These are phyloP conservation scores for Yarrowia sp. DNA, from an alignment of 805 yeast genomes.

Conservation along the genomic window DNA sequence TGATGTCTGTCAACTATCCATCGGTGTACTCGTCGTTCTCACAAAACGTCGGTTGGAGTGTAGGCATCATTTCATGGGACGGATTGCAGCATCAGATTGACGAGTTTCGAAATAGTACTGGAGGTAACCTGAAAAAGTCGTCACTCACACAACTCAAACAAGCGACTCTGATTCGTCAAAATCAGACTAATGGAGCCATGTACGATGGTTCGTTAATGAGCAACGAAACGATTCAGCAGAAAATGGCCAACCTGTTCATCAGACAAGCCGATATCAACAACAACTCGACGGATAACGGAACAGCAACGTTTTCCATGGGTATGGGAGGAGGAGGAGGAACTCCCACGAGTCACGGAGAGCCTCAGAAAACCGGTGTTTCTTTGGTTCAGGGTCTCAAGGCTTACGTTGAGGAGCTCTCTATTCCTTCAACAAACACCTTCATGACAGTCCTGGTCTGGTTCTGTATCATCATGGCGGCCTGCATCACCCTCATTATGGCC, in stretches of 20 bases:
- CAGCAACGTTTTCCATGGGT: constrained; percentile 26
- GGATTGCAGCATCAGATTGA: constrained; percentile 38
- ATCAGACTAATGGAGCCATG: constrained; percentile 28
- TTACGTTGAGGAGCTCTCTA: constrained; percentile 35
- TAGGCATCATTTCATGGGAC: constrained; percentile 37
- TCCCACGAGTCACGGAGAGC: constrained; percentile 27
- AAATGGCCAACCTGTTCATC: constrained; percentile 28
- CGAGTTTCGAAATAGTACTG: constrained; percentile 35
- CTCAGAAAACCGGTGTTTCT: constrained; percentile 9
- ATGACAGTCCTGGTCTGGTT: constrained; percentile 39
- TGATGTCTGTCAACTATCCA: constrained; percentile 39
- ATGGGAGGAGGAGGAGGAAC: constrained; percentile 18
- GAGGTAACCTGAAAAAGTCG: constrained; percentile 36
- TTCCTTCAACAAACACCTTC: constrained; percentile 39
- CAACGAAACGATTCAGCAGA: background rate
- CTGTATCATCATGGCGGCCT: constrained; percentile 35
- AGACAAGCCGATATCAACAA: background rate
- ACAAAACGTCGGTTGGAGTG: constrained; percentile 39
- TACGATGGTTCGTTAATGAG: background rate
- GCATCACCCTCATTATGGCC: constrained; percentile 32
- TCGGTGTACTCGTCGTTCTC: constrained; percentile 37
- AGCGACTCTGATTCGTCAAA: constrained; percentile 29
- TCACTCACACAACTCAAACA: constrained; percentile 27
- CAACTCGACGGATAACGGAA: background rate
- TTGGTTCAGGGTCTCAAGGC: constrained; percentile 37